Conservation (phyloP, 78 protist genomes). For the Dictyostelium citrinum region DNA sequence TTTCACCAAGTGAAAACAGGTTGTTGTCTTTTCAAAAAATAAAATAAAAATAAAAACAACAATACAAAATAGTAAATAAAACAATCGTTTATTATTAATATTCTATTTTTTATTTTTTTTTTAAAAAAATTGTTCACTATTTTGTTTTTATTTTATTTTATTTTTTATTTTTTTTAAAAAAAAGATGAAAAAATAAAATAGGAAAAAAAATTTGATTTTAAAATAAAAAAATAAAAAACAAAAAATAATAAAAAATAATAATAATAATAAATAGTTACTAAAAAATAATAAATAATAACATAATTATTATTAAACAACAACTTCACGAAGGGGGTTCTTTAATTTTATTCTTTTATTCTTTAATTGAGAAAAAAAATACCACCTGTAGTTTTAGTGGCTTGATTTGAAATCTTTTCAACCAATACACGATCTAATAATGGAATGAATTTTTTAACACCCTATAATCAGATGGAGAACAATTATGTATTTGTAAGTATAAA, state of each 20-base stretch:
- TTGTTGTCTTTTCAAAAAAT: too few relatives aligned
- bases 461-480: neutral
- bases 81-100: too few relatives aligned
- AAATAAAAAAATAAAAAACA: too few relatives aligned
- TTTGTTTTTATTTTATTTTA: too few relatives aligned
- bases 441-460: slow-evolving; percentile 31
- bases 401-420: neutral
- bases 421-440: slow-evolving; percentile 74
- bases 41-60: too few relatives aligned
- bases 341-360: neutral
- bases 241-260: neutral
- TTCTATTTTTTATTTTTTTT: too few relatives aligned
- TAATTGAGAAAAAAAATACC: slow-evolving; percentile 26
- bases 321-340: neutral
- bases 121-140: too few relatives aligned
- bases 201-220: too few relatives aligned
- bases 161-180: too few relatives aligned
- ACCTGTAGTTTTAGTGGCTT: slow-evolving; percentile 27
- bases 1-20: too few relatives aligned
- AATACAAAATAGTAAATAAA: too few relatives aligned
- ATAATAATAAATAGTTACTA: neutral
- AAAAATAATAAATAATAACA: neutral
- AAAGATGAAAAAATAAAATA: too few relatives aligned
- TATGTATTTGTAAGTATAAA: neutral
- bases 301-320: neutral